Base-by-base conservation (phyloP, 768 basidiomycete species). In the Aureoboletus auriporus region DNA sequence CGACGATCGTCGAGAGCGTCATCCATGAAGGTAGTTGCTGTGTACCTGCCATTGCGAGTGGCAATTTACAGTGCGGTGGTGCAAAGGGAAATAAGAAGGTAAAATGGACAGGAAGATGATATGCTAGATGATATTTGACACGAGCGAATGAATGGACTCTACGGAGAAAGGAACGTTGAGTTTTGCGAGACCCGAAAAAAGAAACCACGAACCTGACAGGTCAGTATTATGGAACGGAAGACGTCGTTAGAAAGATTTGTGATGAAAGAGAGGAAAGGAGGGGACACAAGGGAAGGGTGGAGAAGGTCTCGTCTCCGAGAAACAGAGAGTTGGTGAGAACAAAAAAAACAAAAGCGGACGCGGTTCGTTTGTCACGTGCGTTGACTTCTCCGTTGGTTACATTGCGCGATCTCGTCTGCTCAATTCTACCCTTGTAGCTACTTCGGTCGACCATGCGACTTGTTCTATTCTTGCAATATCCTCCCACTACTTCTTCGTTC, bases 1-100 rank as follows among this genome's bases (percentile, higher is more conserved):
- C 61, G 28, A 79, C 68, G 14, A 79, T 71, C 29, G 75, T 71
- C 31, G 72, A 70, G 29, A 76, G 71, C 2, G 85, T 79, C 53
- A 89, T 70, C 89, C 89, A 91, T 29, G 87, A 71, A 39, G 89
- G 89, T 44, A 80, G 74, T 50, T 73, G 68, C 64, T 90, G 89
- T 4, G 84, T 79, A 23, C 79, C 60, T 48, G 64, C 60, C 64
- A 67, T 67, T 41, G 38, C 23, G 14, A 47, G 43, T 44, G 49
- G 56, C 54, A 51, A 52, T 44, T 31, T 33, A 16, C 42, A 35
- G 28, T 8, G 43, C 17, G 20, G 30, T 14, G 10, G 20, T 26
- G 44, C 26, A 45, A 35, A 41, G 40, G 42, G 30, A 54, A 36
- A 46, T 53, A 42, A 49, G 14, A 50, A 53, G 39, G 39, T 48